These are phyloP conservation scores for Trichomonascaceae sp. DNA, from an alignment of 1,139 yeast species.

Conservation along the genomic window DNA sequence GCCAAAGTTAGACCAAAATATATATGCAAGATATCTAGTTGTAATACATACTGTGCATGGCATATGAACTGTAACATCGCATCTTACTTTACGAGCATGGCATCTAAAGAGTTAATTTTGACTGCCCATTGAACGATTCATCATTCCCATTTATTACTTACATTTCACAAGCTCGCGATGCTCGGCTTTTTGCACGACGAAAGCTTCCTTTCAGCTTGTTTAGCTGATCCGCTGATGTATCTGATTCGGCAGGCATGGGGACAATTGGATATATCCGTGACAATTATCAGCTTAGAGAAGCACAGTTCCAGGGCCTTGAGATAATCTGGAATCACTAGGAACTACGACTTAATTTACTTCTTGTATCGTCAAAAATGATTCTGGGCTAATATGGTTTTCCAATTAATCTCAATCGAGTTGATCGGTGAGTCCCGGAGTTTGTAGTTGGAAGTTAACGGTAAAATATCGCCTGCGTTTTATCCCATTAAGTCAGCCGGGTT, in stretches of 20 bases:
- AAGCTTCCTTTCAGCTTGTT: conserved; percentile 22
- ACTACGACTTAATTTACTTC: neutral
- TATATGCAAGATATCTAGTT: neutral
- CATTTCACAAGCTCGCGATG: conserved; percentile 33
- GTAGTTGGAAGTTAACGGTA: neutral
- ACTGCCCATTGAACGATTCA: neutral
- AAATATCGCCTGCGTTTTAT: neutral
- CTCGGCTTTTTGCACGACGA: conserved; percentile 29
- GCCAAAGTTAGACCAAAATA: neutral
- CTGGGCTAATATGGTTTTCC: neutral
- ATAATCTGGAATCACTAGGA: neutral
- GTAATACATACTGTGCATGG: conserved; percentile 50
- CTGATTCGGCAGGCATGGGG: neutral
- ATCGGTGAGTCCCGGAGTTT: neutral
- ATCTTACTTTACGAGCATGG: conserved; percentile 66
- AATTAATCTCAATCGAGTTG: neutral
- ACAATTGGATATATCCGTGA: neutral
- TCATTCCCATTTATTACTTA: conserved; percentile 16
- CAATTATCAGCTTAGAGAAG: neutral
- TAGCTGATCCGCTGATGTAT: conserved; percentile 1
- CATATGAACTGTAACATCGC: conserved; percentile 62
- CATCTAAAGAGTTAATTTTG: conserved; percentile 32
- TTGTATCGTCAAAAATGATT: neutral
- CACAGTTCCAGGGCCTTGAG: neutral
- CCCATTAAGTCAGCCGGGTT: neutral